Evolutionary conservation across 352 stramenopile genomes (phyloP).

Genomic region (Phytophthora agathidicida): DNA sequence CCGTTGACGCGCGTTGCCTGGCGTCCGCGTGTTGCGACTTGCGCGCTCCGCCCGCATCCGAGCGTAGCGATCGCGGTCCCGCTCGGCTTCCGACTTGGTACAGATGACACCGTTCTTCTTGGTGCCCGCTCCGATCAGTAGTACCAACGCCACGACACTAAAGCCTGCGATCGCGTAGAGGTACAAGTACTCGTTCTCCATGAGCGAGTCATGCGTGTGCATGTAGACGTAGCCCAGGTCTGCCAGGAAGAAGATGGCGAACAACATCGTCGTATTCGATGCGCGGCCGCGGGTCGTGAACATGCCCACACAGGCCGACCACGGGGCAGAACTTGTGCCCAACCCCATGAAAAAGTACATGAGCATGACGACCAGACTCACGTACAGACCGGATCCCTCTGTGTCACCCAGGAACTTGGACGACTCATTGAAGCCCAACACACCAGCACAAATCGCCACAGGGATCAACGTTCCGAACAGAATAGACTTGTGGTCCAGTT

Average conservation of each 20-base stretch:
- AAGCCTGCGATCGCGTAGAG: constrained; percentile 56
- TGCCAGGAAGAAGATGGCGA: constrained; percentile 61
- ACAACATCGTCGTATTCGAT: constrained; percentile 56
- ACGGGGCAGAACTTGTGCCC: constrained; percentile 61
- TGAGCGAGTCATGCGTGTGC: constrained; percentile 42
- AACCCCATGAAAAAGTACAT: constrained; percentile 86
- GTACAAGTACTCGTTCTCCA: constrained; percentile 57
- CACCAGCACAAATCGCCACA: constrained; percentile 46
- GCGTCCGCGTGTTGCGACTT: constrained; percentile 48
- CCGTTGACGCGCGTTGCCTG: constrained; percentile 51
- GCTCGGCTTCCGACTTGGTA: constrained; percentile 49
- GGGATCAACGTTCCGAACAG: constrained; percentile 73
- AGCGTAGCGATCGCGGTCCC: constrained; percentile 47
- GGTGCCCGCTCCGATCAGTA: constrained; percentile 57
- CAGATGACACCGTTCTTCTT: constrained; percentile 72
- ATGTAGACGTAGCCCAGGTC: constrained; percentile 66
- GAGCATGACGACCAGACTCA: constrained; percentile 62
- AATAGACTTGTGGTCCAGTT: constrained; percentile 75
- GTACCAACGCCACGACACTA: constrained; percentile 46
- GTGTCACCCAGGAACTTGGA: constrained; percentile 46
- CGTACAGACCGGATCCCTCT: constrained; percentile 53
- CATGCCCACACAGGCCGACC: constrained; percentile 68
- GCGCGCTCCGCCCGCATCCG: constrained; percentile 45
- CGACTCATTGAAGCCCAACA: constrained; percentile 69
- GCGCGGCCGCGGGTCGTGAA: constrained; percentile 64